Evolutionary conservation across 805 yeast genomes (phyloP).

Genomic region (Ogataea pilisensis): DNA sequence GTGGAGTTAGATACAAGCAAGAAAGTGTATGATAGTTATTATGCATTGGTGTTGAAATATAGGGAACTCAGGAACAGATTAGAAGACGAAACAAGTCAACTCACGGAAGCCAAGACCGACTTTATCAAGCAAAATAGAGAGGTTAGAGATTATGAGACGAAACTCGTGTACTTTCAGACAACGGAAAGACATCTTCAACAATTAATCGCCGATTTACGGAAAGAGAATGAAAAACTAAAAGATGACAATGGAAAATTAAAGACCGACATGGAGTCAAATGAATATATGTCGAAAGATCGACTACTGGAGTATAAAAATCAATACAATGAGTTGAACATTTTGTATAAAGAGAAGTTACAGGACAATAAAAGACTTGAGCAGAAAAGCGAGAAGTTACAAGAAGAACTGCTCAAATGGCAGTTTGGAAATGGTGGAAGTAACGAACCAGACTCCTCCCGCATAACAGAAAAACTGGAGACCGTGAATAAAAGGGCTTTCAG

Average conservation of each 20-base stretch:
- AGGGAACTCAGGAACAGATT: conserved; percentile 7
- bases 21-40: conserved; percentile 25
- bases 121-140: no score
- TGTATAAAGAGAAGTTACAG: conserved; percentile 8
- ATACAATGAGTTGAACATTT: conserved; percentile 14
- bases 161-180: background rate
- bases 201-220: background rate
- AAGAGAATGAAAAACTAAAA: conserved; percentile 8
- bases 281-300: conserved; percentile 7
- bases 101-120: background rate
- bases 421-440: background rate
- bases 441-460: background rate
- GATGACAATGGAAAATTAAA: conserved; percentile 7
- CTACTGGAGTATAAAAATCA: conserved; percentile 13
- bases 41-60: conserved; percentile 18
- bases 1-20: conserved; percentile 19
- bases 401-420: background rate
- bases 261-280: conserved; percentile 2
- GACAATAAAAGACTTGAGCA: conserved; percentile 5
- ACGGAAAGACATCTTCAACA: conserved; percentile 2
- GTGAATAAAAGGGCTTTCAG: background rate
- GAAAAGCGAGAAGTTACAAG: conserved; percentile 4
- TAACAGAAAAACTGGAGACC: background rate
- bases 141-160: background rate
- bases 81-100: background rate